These are phyloP conservation scores for Trichoderma reesei DNA, from an alignment of 495 filamentous ascomycete species.

Conservation along the genomic window DNA sequence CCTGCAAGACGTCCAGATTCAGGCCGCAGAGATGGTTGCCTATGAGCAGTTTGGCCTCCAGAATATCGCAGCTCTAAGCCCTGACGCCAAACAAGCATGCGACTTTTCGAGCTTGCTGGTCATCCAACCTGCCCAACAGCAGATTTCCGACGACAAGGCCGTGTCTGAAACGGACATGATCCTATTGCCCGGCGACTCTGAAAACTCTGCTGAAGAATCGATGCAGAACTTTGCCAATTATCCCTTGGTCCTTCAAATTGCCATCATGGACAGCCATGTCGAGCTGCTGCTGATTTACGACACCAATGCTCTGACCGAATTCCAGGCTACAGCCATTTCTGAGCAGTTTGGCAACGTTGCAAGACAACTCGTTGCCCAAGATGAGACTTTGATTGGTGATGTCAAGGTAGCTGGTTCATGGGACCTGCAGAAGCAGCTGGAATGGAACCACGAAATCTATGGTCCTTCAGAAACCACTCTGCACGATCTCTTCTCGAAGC, in stretches of 20 bases:
- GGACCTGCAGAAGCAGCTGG: constrained; percentile 13
- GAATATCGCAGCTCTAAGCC: constrained; percentile 24
- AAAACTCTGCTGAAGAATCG: background rate
- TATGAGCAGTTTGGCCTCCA: constrained; percentile 40
- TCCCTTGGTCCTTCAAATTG: constrained; percentile 18
- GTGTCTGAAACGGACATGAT: background rate
- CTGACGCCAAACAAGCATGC: constrained; percentile 23
- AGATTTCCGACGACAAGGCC: background rate
- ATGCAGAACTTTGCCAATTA: constrained; percentile 14
- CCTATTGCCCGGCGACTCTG: constrained; percentile 12
- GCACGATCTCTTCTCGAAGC: constrained; percentile 7
- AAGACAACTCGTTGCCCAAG: background rate
- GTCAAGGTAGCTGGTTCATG: background rate
- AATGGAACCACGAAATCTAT: constrained; percentile 14
- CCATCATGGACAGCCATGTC: constrained; percentile 8
- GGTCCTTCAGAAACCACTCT: constrained; percentile 4
- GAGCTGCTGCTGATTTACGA: constrained; percentile 15
- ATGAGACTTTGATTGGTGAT: background rate
- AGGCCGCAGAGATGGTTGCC: constrained; percentile 26
- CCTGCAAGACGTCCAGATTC: constrained; percentile 22
- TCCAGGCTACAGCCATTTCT: constrained; percentile 15
- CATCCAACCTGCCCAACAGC: constrained; percentile 19
- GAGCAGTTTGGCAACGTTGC: constrained; percentile 14
- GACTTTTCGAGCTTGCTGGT: constrained; percentile 34
- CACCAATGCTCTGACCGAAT: constrained; percentile 11